phyloP scores from a whole-genome alignment of 1,284 basidiomycete species.

The Apiotrichum veenhuisii region DNA sequence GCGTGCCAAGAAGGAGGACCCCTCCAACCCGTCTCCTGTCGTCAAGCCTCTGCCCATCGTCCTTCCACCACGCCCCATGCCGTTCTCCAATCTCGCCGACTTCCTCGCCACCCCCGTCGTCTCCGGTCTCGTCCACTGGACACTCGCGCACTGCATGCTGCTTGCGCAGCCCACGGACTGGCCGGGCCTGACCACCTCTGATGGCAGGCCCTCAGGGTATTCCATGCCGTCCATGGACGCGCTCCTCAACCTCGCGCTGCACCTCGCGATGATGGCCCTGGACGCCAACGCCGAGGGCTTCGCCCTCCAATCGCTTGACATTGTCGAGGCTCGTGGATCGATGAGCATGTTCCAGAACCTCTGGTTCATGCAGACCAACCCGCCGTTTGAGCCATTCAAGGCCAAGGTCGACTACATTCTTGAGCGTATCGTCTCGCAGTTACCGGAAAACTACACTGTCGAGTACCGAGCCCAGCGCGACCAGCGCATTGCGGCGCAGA shows the following conservation, averaged over 20 bases:
- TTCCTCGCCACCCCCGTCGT: conserved; percentile 35
- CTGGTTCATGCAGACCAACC: conserved; percentile 68
- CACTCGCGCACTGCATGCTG: conserved; percentile 35
- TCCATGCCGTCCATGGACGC: conserved; percentile 37
- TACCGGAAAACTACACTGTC: conserved; percentile 52
- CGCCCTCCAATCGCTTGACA: conserved; percentile 57
- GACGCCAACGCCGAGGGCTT: conserved; percentile 65
- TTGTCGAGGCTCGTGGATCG: conserved; percentile 51
- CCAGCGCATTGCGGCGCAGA: conserved; percentile 60
- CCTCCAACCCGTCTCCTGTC: conserved; percentile 58
- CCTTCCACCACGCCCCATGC: conserved; percentile 48
- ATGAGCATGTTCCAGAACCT: conserved; percentile 59
- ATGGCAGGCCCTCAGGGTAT: conserved; percentile 17
- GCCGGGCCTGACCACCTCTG: conserved; percentile 17
- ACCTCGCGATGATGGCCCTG: conserved; percentile 77
- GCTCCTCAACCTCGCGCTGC: conserved; percentile 82
- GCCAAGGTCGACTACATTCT: conserved; percentile 72
- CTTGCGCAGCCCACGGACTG: conserved; percentile 31
- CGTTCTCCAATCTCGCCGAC: conserved; percentile 36
- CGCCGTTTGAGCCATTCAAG: conserved; percentile 67
- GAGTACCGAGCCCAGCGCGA: conserved; percentile 50
- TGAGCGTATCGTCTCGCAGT: conserved; percentile 57
- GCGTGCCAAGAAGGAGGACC: conserved; percentile 57
- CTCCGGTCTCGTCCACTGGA: conserved; percentile 35
- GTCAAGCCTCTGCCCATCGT: conserved; percentile 67